phyloP scores from a whole-genome alignment of 805 yeast genomes.

The Barnettozyma sp. region DNA sequence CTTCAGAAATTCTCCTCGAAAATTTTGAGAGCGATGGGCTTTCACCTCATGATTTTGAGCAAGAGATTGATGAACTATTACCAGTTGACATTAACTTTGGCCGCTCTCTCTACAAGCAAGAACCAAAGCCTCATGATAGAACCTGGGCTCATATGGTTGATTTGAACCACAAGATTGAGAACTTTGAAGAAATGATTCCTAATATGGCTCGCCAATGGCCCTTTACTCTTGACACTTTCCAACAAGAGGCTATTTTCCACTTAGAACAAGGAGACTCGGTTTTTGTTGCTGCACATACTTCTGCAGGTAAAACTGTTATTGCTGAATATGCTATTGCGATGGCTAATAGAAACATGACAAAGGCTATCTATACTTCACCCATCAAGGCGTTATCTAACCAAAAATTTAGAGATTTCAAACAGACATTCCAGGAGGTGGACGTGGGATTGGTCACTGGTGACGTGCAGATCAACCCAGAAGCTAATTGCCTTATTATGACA shows the following conservation, averaged over 20 bases:
- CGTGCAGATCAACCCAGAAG: slow-evolving; percentile 95
- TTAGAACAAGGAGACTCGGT: slow-evolving; percentile 97
- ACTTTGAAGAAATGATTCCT: slow-evolving; percentile 84
- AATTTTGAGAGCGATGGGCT: slow-evolving; percentile 2
- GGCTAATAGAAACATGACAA: slow-evolving; percentile 94
- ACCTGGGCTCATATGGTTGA: slow-evolving; percentile 97
- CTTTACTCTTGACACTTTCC: slow-evolving; percentile 89
- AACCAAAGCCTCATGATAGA: slow-evolving; percentile 30
- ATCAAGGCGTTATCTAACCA: slow-evolving; percentile 87
- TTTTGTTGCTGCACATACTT: slow-evolving; percentile 97
- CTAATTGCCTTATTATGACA: slow-evolving; percentile 94
- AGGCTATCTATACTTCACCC: slow-evolving; percentile 94
- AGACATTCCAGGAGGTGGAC: slow-evolving; percentile 71
- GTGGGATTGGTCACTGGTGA: slow-evolving; percentile 97
- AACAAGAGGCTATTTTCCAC: slow-evolving; percentile 94
- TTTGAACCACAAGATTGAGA: slow-evolving; percentile 70
- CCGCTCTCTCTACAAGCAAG: slow-evolving; percentile 26
- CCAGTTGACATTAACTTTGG: slow-evolving; percentile 47
- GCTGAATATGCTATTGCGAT: slow-evolving; percentile 98
- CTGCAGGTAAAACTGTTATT: slow-evolving; percentile 97
- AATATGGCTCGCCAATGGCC: slow-evolving; percentile 94
- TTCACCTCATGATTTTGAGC: slow-evolving; percentile 18
- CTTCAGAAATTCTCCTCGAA: slow-evolving; percentile 7
- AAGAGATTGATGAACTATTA: slow-evolving; percentile 42
- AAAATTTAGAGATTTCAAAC: slow-evolving; percentile 81